A percentile compares a stretch with the other conserved stretches of the same genome.
Conservation (phyloP, 148 eudicot genomes). For the Nepenthes mirabilis region DNA sequence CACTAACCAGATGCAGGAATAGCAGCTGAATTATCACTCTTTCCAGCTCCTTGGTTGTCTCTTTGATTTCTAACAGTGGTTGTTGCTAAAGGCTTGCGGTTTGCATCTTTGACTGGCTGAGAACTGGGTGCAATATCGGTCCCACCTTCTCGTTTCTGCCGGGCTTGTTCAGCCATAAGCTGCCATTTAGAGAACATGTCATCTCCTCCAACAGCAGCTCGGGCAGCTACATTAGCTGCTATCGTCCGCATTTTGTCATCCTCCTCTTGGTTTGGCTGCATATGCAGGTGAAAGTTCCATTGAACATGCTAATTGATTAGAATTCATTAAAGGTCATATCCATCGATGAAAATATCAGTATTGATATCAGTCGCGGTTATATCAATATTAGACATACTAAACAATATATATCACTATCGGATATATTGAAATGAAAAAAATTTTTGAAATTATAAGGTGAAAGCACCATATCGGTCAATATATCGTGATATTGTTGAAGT, state of each 20-base stretch:
- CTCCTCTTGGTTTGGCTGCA: constrained; percentile 72
- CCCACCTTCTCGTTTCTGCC: constrained; percentile 84
- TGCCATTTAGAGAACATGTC: constrained; percentile 97
- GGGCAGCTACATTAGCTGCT: constrained; percentile 98
- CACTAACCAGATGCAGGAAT: constrained; percentile 38
- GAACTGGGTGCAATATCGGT: constrained; percentile 37
- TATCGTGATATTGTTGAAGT: no score
- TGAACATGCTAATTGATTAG: background rate
- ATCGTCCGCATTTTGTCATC: constrained; percentile 95
- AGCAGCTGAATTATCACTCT: constrained; percentile 29
- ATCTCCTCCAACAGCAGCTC: constrained; percentile 97
- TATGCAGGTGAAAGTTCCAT: background rate
- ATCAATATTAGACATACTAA: no score
- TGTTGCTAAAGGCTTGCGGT: constrained; percentile 21
- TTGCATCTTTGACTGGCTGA: constrained; percentile 40
- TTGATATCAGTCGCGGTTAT: no score
- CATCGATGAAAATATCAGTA: no score
- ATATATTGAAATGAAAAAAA: no score
- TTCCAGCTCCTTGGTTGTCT: constrained; percentile 50
- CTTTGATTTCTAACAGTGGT: constrained; percentile 26
- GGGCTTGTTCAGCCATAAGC: constrained; percentile 74
- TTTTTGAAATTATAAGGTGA: no score
- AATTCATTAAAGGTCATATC: background rate
- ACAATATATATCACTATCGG: no score
- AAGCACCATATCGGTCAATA: no score